phyloP scores from a whole-genome alignment of 2,329 filamentous ascomycete genomes.

The Ampelomyces quisqualis region DNA sequence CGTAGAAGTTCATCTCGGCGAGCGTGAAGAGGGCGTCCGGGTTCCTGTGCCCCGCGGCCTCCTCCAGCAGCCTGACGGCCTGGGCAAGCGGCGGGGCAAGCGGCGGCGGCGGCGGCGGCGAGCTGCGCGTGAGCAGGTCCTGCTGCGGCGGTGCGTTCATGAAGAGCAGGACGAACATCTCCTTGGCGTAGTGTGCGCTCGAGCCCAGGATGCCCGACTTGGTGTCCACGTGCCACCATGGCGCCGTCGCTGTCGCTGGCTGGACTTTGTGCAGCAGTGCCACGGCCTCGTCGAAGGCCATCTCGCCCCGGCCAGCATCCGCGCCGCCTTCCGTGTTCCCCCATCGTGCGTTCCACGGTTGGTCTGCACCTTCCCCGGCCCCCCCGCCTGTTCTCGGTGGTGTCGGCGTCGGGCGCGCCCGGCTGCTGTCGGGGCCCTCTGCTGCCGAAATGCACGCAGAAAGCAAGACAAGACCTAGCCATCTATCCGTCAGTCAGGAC shows the following conservation, averaged over 20 bases:
- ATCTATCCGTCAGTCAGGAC: slow-evolving; percentile 23
- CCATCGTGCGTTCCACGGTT: slow-evolving; percentile 26
- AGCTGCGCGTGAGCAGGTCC: slow-evolving; percentile 45
- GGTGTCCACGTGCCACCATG: slow-evolving; percentile 48
- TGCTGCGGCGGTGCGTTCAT: slow-evolving; percentile 60
- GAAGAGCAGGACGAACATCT: slow-evolving; percentile 64
- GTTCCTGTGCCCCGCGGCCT: slow-evolving; percentile 59
- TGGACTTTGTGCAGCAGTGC: slow-evolving; percentile 46
- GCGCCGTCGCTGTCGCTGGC: slow-evolving; percentile 41
- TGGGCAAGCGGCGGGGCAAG: slow-evolving; percentile 56
- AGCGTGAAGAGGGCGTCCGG: slow-evolving; percentile 86
- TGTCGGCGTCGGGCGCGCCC: slow-evolving; percentile 26
- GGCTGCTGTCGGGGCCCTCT: slow-evolving; percentile 25
- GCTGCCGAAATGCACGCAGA: slow-evolving; percentile 29
- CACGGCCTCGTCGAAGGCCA: slow-evolving; percentile 44
- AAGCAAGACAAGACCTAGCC: slow-evolving; percentile 36
- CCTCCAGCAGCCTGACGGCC: slow-evolving; percentile 60
- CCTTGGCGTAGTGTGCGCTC: slow-evolving; percentile 61
- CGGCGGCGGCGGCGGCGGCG: slow-evolving; percentile 44
- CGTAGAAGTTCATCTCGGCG: slow-evolving; percentile 94
- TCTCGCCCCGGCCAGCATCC: slow-evolving; percentile 20
- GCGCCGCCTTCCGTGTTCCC: slow-evolving; percentile 15
- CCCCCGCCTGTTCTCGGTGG: slow-evolving; percentile 24
- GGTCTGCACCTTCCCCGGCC: slow-evolving; percentile 13
- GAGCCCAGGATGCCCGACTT: slow-evolving; percentile 60